phyloP scores from a whole-genome alignment of 208 protist species.

The Leishmania tropica region DNA sequence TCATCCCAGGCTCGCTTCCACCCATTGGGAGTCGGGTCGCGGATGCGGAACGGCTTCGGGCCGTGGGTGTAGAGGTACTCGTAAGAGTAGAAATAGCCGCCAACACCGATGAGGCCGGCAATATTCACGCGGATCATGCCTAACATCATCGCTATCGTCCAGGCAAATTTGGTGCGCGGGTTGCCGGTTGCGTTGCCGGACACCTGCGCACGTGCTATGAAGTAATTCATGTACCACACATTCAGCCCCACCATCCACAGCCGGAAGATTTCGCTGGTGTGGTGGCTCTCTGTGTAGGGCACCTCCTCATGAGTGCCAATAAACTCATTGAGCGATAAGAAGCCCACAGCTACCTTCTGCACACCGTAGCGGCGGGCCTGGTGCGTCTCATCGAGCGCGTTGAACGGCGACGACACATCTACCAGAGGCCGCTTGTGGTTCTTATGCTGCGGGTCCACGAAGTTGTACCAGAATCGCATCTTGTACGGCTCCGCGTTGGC shows the following conservation, averaged over 20 bases:
- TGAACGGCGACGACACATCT: constrained; percentile 80
- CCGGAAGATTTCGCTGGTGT: constrained; percentile 73
- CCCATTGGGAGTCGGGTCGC: constrained; percentile 67
- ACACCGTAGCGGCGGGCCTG: constrained; percentile 68
- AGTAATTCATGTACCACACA: constrained; percentile 68
- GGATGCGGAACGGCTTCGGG: constrained; percentile 68
- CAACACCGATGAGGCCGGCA: constrained; percentile 66
- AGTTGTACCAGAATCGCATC: constrained; percentile 70
- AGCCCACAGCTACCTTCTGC: constrained; percentile 62
- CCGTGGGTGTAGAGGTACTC: constrained; percentile 90
- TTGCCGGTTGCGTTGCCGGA: constrained; percentile 48
- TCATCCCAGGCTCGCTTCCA: constrained; percentile 84
- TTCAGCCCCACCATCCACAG: constrained; percentile 68
- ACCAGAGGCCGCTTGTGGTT: constrained; percentile 47
- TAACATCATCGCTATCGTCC: constrained; percentile 55
- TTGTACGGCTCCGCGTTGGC: constrained; percentile 41
- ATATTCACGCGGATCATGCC: constrained; percentile 68
- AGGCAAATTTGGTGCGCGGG: constrained; percentile 69
- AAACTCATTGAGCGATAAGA: constrained; percentile 76
- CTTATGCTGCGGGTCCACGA: constrained; percentile 53
- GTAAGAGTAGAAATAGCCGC: constrained; percentile 88
- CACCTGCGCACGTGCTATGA: constrained; percentile 45
- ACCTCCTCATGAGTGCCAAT: constrained; percentile 74
- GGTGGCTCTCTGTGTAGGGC: constrained; percentile 79
- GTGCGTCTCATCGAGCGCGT: constrained; percentile 80